A percentile compares a stretch with the other conserved stretches of the same genome.
These are phyloP conservation scores for Colletotrichum lindemuthianum DNA, from an alignment of 2,329 filamentous ascomycete species.

Conservation along the genomic window DNA sequence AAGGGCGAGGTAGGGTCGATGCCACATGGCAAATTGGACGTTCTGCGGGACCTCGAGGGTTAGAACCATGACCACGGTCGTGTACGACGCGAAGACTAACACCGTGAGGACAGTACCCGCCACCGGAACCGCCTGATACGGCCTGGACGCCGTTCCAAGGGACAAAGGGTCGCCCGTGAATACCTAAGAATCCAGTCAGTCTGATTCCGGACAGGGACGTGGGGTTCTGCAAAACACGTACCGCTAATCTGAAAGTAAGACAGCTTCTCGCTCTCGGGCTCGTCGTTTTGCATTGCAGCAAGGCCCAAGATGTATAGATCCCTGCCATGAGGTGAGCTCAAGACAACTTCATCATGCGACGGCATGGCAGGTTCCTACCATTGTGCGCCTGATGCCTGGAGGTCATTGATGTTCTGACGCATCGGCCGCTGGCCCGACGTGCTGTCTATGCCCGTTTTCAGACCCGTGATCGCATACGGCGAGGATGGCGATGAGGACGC, in stretches of 20 bases:
- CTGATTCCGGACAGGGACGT: neutral
- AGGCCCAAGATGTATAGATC: conserved; percentile 70
- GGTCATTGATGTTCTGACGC: conserved; percentile 12
- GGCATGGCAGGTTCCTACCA: conserved; percentile 1
- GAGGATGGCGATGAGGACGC: conserved; percentile 3
- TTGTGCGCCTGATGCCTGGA: conserved; percentile 11
- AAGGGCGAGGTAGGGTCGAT: conserved; percentile 64
- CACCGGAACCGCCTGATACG: conserved; percentile 7
- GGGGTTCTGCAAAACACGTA: conserved; percentile 38
- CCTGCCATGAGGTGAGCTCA: conserved; percentile 12
- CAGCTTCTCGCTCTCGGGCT: conserved; percentile 50
- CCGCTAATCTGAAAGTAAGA: conserved; percentile 64
- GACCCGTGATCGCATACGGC: conserved; percentile 12
- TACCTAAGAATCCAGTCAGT: conserved; percentile 41
- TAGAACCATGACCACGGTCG: neutral
- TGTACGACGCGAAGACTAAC: neutral
- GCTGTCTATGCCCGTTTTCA: conserved; percentile 17
- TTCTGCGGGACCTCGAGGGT: conserved; percentile 37
- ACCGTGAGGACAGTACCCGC: conserved; percentile 40
- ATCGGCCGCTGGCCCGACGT: conserved; percentile 9
- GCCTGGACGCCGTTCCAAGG: conserved; percentile 48
- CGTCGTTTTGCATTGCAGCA: conserved; percentile 57
- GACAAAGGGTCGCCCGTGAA: conserved; percentile 54
- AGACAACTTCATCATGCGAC: too few species aligned
- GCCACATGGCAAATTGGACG: conserved; percentile 63